Base-by-base conservation (phyloP, 225 moss, liverwort and hornwort genomes). In the Lunularia cruciata region DNA sequence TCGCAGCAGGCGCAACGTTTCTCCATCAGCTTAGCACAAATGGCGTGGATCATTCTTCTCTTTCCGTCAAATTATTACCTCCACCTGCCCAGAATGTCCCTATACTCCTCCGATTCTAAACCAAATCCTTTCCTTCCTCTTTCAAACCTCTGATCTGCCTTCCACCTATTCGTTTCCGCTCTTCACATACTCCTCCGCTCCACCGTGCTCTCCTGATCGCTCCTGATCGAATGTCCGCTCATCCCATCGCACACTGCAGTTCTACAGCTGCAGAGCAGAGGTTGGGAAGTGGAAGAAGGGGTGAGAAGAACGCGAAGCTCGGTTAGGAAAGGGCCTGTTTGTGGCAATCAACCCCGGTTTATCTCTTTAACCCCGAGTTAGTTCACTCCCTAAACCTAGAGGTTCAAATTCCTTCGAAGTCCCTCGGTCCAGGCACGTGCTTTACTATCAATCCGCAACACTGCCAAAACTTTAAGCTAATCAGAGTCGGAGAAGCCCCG, bases 1-100 rank as follows among this genome's bases (percentile, higher is more conserved):
- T 40, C 19, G 38, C 66, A 67, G 66, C 66, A 67, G 66, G 35
- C 49, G 66, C 47, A 67, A 48, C 47, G 47, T 19, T 67, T 67
- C 47, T 48, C 20, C 33, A 27, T 47, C 15, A 28, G 58, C 18
- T 33, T 18, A 33, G 54, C 27, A 54, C 10, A 54, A 28, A 27
- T 26, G 54, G n/a, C 54, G 54, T 54, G 54, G 54, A 54, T 54
- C 27, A n/a, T n/a, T n/a, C 54, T 6, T 8, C 54, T 54, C 54
- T 14, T 54, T 28, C 27, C 43, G 26, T 54, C 26, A 27, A 28
- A 27, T 54, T 51, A 54, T 8, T 19, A 16, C 49, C 19, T 6
- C 8, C n/a, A 8, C 52, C 23, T 8, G 52, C 52, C 52, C 58
- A 36, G 35, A 22, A 53, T 25, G 12, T 11, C 43, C 43, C 11